Percentiles rank a stretch among this genome's conserved stretches.
Evolutionary conservation across 1,284 basidiomycete genomes (phyloP).

Genomic region (Exsudoporus floridanus): DNA sequence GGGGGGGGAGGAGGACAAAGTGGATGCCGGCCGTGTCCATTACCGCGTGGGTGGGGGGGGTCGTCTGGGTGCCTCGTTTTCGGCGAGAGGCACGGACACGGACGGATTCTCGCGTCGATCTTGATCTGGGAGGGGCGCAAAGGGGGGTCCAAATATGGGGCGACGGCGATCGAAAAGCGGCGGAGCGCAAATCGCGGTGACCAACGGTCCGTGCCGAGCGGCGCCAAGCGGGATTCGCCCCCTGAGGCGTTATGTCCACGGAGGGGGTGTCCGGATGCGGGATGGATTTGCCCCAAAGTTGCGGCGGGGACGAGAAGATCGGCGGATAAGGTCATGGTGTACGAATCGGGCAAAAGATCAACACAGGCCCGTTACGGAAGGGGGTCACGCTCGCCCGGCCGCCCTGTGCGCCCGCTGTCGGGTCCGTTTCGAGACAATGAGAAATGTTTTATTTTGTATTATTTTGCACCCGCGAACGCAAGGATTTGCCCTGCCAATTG

Average conservation of each 20-base stretch:
- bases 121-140: constrained; percentile 17
- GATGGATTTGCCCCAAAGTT: constrained; percentile 29
- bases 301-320: constrained; percentile 34
- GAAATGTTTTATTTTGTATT: background rate
- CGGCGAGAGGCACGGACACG: constrained; percentile 3
- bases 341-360: constrained; percentile 31
- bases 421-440: background rate
- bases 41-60: constrained; percentile 4
- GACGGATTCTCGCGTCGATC: constrained; percentile 21
- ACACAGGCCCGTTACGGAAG: constrained; percentile 24
- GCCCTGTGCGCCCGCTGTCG: too few species aligned
- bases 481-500: constrained; percentile 24
- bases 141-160: constrained; percentile 8
- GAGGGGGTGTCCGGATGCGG: constrained; percentile 22
- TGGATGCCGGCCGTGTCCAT: too few species aligned
- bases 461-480: constrained; percentile 20
- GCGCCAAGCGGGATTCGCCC: constrained; percentile 20
- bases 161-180: constrained; percentile 23
- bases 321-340: constrained; percentile 35
- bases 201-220: constrained; percentile 18
- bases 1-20: too few species aligned
- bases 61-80: constrained; percentile 9
- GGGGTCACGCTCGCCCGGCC: too few species aligned
- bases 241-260: constrained; percentile 32
- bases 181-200: constrained; percentile 23